phyloP scores from a whole-genome alignment of 352 stramenopile species.

The Globisporangium iwayamae region DNA sequence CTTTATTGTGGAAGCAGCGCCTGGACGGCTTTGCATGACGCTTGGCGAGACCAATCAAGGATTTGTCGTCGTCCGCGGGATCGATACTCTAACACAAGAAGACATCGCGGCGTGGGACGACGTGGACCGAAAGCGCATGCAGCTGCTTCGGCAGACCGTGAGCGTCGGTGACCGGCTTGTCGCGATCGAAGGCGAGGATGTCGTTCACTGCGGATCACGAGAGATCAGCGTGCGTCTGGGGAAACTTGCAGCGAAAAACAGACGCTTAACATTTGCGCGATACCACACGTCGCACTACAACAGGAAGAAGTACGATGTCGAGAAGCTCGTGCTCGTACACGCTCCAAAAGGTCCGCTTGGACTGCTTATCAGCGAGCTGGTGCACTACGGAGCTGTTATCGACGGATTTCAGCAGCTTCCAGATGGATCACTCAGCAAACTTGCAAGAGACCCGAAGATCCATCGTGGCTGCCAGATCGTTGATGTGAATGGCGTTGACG shows the following conservation, averaged over 20 bases:
- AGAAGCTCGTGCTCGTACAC: slow-evolving; percentile 44
- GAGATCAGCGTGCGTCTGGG: slow-evolving; percentile 44
- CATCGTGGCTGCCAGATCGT: slow-evolving; percentile 57
- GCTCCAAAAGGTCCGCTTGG: slow-evolving; percentile 45
- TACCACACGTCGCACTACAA: slow-evolving; percentile 32
- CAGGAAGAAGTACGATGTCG: slow-evolving; percentile 38
- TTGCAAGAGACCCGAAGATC: slow-evolving; percentile 30
- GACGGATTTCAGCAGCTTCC: slow-evolving; percentile 40
- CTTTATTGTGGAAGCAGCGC: slow-evolving; percentile 41
- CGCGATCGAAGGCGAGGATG: slow-evolving; percentile 41
- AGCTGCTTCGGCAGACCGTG: slow-evolving; percentile 30
- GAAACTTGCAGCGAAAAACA: slow-evolving; percentile 35
- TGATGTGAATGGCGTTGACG: slow-evolving; percentile 46
- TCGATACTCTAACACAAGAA: slow-evolving; percentile 24
- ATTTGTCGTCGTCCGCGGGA: slow-evolving; percentile 40
- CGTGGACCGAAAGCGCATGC: slow-evolving; percentile 29
- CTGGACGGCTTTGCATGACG: slow-evolving; percentile 49
- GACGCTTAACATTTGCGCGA: slow-evolving; percentile 45
- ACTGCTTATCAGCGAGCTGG: slow-evolving; percentile 37
- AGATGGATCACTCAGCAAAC: slow-evolving; percentile 33
- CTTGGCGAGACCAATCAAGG: slow-evolving; percentile 44
- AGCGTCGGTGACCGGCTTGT: slow-evolving; percentile 47
- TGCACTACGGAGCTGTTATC: slow-evolving; percentile 44
- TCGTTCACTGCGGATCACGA: slow-evolving; percentile 34
- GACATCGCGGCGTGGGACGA: slow-evolving; percentile 30